Evolutionary conservation across 441 rosid species (phyloP).

Genomic region (Melastoma candidum): DNA sequence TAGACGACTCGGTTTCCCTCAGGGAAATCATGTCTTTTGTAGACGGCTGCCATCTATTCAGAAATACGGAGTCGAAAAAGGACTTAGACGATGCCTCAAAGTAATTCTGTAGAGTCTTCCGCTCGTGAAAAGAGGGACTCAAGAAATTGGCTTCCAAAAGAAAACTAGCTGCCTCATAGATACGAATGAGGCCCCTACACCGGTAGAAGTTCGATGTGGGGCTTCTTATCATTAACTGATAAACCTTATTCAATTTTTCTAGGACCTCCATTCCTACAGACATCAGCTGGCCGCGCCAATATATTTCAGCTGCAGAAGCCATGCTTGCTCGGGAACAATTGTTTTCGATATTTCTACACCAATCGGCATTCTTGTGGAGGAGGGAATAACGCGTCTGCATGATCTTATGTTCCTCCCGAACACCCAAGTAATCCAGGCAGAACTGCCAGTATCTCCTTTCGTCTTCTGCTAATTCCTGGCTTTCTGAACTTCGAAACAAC

Average conservation of each 20-base stretch:
- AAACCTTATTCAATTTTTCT: conserved; percentile 21
- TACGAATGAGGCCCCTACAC: conserved; percentile 15
- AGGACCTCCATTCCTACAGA: conserved; percentile 33
- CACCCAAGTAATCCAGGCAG: conserved; percentile 39
- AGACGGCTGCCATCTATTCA: no score
- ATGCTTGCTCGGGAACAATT: conserved; percentile 11
- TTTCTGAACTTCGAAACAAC: conserved; percentile 17
- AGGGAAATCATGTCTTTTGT: no score
- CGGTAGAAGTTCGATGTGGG: conserved; percentile 19
- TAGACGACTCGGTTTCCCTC: no score
- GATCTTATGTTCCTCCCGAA: conserved; percentile 19
- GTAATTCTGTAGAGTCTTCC: conserved; percentile 9
- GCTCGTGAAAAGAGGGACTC: neutral
- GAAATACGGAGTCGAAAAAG: no score
- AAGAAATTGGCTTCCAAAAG: conserved; percentile 21
- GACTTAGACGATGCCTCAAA: no score
- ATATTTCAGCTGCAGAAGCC: conserved; percentile 23
- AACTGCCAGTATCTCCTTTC: conserved; percentile 22
- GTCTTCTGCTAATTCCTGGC: conserved; percentile 7
- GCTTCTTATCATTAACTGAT: conserved; percentile 2
- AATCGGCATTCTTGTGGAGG: conserved; percentile 23
- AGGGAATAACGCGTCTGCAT: conserved; percentile 17
- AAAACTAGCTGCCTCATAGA: conserved; percentile 24
- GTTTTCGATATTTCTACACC: conserved; percentile 20
- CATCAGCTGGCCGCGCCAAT: conserved; percentile 31